Evolutionary conservation across 805 yeast species (phyloP), one percentile per base, ranked within the genome.

Genomic region (Ogataea naganishii): DNA sequence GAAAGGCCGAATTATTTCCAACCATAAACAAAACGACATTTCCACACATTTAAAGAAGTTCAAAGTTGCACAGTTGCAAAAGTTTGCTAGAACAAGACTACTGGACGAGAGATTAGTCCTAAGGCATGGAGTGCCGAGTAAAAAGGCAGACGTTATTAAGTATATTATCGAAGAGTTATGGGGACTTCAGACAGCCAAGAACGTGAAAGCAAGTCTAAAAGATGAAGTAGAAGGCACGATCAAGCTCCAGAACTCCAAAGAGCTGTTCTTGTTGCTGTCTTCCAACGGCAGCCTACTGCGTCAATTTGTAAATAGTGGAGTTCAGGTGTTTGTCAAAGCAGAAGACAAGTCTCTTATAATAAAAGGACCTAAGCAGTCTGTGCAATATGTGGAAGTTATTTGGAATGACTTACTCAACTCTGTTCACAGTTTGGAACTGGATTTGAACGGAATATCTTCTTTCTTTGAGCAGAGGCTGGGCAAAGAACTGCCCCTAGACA

Each of bases 221-320:
- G 21, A 47, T 10, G 34, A 40, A 8, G 28, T 37, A 3, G 50
- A 48, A 29, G 36, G 42, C 6, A 37, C 40, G 6, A 45, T 57
- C 25, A 42, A 42, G 15, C 32, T 57, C 11, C 45, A 47, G 4
- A 45, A 42, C 30, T 34, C 47, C 7, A 39, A 56, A 29, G 59
- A 55, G 19, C 35, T 53, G 14, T 56, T 54, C 29, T 36, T 58
- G 18, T 31, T 58, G 14, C 38, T 56, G 5, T 49, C 58, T 19
- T 46, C 51, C 26, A 41, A 40, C 4, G 61, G 60, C 3, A 41
- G 44, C 17, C 28, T 57, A 19, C 43, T 54, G 26, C 49, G 47
- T 32, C 47, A 48, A n/a, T 57, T 60, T 61, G 38, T 58, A 7
- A 37, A 49, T 18, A 34, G 50, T 16, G 62, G 62, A n/a, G 63